Evolutionary conservation across 2,329 filamentous ascomycete species (phyloP), one percentile per base, ranked within the genome.

Genomic region (Blumeriella jaapii): DNA sequence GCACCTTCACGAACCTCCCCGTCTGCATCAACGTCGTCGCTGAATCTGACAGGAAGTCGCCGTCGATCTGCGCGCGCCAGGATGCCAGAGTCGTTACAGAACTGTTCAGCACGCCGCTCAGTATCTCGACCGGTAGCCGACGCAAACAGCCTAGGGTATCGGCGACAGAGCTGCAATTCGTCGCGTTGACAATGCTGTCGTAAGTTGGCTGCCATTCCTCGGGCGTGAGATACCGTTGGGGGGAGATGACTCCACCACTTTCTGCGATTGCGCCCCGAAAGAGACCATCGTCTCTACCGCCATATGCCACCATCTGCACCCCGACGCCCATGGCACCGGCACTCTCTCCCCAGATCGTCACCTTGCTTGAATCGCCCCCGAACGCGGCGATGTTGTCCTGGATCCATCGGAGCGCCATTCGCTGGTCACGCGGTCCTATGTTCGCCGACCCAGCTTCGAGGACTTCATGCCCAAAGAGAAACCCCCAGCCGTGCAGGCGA

Each of bases 1-100:
- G 74, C 0, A 82, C 71, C 34, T 71, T 64, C 37, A 79, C 68
- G 44, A 81, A 80, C 12, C 65, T 64, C 29, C 74, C 75, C 4
- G 63, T 53, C 2, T 59, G 57, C 3, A 82, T 56, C 41, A 74
- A 68, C 6, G 63, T 54, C 10, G 68, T 69, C 1, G 63, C 65
- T 42, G 62, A 67, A 6, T 64, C 61, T 9, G 59, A 58, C 15
- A 78, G 59, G 33, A 77, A 64, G 46, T 75, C 69, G 1, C 68
- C 67, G 44, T 79, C 74, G 19, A 74, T 50, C 7, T 63, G 55
- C 1, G 64, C 63, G n/a, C 12, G 36, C 31, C 32, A 55, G 24
- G 23, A 50, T 48, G 38, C 69, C 65, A 17, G 48, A 11, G 24
- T 50, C 47, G 40, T 70, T 64, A 27, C 49, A 46, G 40, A 67